Conservation (phyloP, 805 yeast genomes). For the Lachancea dasiensis region DNA sequence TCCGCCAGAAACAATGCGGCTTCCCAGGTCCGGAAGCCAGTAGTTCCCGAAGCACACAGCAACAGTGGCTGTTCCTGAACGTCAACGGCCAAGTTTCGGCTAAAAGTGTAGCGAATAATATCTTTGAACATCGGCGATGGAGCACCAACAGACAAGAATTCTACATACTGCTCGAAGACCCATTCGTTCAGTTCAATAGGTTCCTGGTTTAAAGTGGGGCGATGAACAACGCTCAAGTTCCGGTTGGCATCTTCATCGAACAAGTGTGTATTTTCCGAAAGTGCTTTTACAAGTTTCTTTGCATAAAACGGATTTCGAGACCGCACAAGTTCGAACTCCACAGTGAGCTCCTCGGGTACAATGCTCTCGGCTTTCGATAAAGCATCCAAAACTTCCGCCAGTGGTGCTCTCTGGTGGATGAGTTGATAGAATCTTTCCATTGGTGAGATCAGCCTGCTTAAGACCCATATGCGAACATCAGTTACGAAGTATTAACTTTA, state of each 20-base stretch:
- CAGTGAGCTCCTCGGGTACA: conserved; percentile 12
- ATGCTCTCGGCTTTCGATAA: background rate
- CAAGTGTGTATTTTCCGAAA: conserved; percentile 34
- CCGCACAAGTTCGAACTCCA: conserved; percentile 17
- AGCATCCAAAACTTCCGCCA: background rate
- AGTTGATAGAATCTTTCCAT: background rate
- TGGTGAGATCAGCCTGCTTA: no score
- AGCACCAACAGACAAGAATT: conserved; percentile 22
- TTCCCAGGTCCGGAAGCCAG: conserved; percentile 92
- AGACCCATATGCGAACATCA: no score
- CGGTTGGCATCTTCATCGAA: conserved; percentile 24
- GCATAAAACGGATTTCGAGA: conserved; percentile 48
- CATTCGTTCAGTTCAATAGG: conserved; percentile 23
- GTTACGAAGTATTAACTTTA: no score
- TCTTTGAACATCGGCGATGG: conserved; percentile 29
- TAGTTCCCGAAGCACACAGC: conserved; percentile 71
- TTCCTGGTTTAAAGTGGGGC: conserved; percentile 3
- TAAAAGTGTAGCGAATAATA: conserved; percentile 29
- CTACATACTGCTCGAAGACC: conserved; percentile 30
- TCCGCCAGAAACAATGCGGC: conserved; percentile 68
- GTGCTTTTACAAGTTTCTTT: conserved; percentile 39
- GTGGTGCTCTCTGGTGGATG: conserved; percentile 6
- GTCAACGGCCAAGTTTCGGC: conserved; percentile 15
- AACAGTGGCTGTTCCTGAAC: conserved; percentile 58
- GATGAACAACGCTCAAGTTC: background rate